Base-by-base conservation (phyloP, 768 basidiomycete species). In the Strobilomyces confusus region DNA sequence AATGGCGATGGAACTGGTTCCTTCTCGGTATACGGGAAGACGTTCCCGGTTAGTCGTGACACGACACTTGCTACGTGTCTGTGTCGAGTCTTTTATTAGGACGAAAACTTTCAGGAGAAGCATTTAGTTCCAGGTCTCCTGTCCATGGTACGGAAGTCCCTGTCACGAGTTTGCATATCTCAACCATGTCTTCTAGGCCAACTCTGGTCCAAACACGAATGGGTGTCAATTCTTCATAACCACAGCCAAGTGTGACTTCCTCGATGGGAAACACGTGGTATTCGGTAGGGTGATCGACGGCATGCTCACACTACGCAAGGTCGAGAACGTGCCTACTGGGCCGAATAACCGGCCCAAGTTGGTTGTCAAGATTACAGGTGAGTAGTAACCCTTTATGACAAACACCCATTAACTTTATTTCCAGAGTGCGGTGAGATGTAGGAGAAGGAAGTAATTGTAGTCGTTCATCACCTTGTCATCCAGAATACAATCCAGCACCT, bases 141-240 rank as follows among this genome's bases (percentile, higher is more conserved):
- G 23, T 95, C 92, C 34, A 98, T 98, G 95, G 94, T 87, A 62
- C 36, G 34, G 71, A 46, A 36, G 5, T 19, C 45, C 44, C 19
- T 44, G 36, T 48, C 17, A 44, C 30, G 22, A 11, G 52, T 14
- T 55, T 20, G 42, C 42, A 43, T 38, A 38, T 33, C 11, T 34
- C 57, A 29, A 56, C 44, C 44, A 54, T 40, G 2, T 50, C 22
- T 22, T 49, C 29, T 61, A 95, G 93, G 95, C 95, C 0, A 98
- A 98, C 72, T 97, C 95, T 0, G 95, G 95, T 6, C 81, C 89
- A 3, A 87, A 92, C 64, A 95, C 93, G 14, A 98, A 98, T 58
- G 95, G 95, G 3, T 95, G 92, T 69, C 93, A 92, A 83, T 99
- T 98, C 77, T 99, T 99, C 78, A 86, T 99, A 66, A 99, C 97